Evolutionary conservation across 2,329 filamentous ascomycete species (phyloP), one percentile per base, ranked within the genome.

Genomic region (Paracoccidioides lutzii): DNA sequence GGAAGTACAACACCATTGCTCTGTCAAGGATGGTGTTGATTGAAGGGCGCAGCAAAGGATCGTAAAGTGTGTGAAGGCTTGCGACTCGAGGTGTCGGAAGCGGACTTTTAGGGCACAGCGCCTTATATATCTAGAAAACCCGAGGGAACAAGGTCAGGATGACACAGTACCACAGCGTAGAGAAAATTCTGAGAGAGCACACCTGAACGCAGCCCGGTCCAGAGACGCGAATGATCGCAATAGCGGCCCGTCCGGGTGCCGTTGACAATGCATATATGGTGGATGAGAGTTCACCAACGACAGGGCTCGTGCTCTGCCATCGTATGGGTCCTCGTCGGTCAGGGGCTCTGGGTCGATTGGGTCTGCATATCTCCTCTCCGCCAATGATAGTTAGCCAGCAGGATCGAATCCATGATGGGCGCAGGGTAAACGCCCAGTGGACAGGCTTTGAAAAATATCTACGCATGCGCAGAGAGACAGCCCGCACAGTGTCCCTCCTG

Each of bases 261-360:
- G 90, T 94, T 0, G 91, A 96, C 0, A 97, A 75, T 0, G 93
- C 93, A 69, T 95, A 97, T 54, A 98, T 95, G 1, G 91, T 97
- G 3, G 69, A 67, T 10, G 51, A 5, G 33, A 14, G 42, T 48
- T 53, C 58, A 55, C 49, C 55, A 60, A 57, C 56, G 52, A 46
- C 53, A 55, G 59, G 57, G 44, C 49, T n/a, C 22, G 38, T 42
- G 15, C 28, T 52, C 38, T 33, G 30, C 40, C 50, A 38, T 14
- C 50, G 38, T 14, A 5, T 52, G 22, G 12, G 7, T 50, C 46
- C 50, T 4, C n/a, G 35, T 5, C 10, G 38, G 12, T n/a, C 22
- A n/a, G 10, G n/a, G 28, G 4, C 28, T 33, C 33, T 43, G 22
- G 33, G 14, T 15, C 3, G 38, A 28, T 5, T 22, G 22, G 28